Evolutionary conservation across 2,329 filamentous ascomycete species (phyloP).

Genomic region (Talaromyces sp.): DNA sequence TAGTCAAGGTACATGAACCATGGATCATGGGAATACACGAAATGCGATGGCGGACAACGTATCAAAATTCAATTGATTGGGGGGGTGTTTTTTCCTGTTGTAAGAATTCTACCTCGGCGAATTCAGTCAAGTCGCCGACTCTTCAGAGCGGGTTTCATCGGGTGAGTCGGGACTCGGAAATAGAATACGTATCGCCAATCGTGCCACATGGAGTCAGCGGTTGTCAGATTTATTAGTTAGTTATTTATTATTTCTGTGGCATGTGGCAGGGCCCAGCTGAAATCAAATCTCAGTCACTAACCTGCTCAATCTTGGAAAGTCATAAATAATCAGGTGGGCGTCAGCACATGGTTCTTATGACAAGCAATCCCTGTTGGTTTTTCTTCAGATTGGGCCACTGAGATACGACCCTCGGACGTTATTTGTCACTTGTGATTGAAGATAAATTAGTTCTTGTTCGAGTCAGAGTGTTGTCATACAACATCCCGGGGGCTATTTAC

Average conservation of each 20-base stretch:
- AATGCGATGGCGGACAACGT: neutral
- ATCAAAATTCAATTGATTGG: neutral
- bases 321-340: neutral
- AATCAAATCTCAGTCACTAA: neutral
- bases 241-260: neutral
- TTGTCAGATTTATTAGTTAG: neutral
- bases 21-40: neutral
- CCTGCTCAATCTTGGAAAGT: neutral
- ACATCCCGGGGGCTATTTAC: neutral
- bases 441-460: too few species aligned
- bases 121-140: neutral
- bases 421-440: too few species aligned
- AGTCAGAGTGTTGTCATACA: neutral
- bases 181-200: too few species aligned
- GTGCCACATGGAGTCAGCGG: neutral
- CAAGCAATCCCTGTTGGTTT: neutral
- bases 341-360: constrained; percentile 2
- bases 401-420: neutral
- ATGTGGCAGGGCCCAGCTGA: neutral
- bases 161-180: neutral
- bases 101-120: too few species aligned
- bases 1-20: constrained; percentile 1
- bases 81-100: neutral
- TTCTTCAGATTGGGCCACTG: constrained; percentile 1
- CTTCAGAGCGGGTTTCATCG: neutral